A percentile compares a stretch with the other conserved stretches of the same genome.
Conservation (phyloP, 176 grass and related monocot species). For the Ampelocalamus luodianensis region DNA sequence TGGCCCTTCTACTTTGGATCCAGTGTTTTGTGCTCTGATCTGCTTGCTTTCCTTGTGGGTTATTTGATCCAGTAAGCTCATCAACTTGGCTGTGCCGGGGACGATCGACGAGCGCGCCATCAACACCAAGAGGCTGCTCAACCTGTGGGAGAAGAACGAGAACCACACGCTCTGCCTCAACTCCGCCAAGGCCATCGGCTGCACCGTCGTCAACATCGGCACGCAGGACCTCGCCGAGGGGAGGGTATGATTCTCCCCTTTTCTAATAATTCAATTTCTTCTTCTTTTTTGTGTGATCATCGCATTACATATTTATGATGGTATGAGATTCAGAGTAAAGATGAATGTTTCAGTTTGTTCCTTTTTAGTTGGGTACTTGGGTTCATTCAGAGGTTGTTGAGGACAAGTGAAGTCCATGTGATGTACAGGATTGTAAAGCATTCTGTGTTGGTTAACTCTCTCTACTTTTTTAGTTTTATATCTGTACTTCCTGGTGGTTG, state of each 20-base stretch:
- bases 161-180: constrained; percentile 96
- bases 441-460: constrained; percentile 14
- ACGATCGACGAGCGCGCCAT: constrained; percentile 93
- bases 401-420: constrained; percentile 50
- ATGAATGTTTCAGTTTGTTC: constrained; percentile 14
- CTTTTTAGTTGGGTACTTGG: constrained; percentile 36
- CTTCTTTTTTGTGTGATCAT: constrained; percentile 16
- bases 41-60: not conserved
- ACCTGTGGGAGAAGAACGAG: constrained; percentile 98
- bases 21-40: constrained; percentile 17
- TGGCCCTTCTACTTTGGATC: constrained; percentile 6
- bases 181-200: constrained; percentile 93
- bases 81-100: constrained; percentile 89
- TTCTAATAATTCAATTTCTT: not conserved
- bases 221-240: constrained; percentile 95
- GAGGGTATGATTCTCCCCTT: constrained; percentile 56
- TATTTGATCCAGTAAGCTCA: constrained; percentile 69
- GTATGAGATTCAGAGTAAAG: constrained; percentile 32
- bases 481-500: constrained; percentile 45
- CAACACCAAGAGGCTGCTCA: constrained; percentile 86
- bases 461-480: constrained; percentile 35
- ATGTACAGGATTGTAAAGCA: constrained; percentile 33
- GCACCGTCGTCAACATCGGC: constrained; percentile 94
- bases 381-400: constrained; percentile 32
- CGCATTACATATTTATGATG: constrained; percentile 6